Conservation (phyloP, 495 filamentous ascomycete genomes). For the Penicillium cataractarum region DNA sequence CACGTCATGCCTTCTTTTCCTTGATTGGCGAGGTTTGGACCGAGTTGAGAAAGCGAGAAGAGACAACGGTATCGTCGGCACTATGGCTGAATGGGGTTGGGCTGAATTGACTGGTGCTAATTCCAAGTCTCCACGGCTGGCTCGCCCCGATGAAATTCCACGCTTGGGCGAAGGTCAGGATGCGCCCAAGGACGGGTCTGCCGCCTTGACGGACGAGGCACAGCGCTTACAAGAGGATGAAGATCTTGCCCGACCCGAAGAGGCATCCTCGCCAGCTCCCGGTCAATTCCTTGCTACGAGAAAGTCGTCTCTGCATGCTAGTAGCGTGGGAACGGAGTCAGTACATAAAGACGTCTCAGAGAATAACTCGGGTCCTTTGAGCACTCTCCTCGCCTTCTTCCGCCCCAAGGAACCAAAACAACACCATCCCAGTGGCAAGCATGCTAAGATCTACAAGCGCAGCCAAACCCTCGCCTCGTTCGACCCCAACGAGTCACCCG, state of each 20-base stretch:
- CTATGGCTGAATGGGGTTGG: conserved; percentile 92
- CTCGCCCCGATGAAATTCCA: conserved; percentile 30
- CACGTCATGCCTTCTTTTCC: conserved; percentile 93
- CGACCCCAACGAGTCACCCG: conserved; percentile 36
- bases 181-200: conserved; percentile 7
- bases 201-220: neutral
- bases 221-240: conserved; percentile 9
- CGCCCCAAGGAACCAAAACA: conserved; percentile 44
- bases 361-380: conserved; percentile 50
- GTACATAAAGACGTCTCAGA: conserved; percentile 18
- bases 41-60: conserved; percentile 92
- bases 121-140: conserved; percentile 53
- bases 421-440: conserved; percentile 44
- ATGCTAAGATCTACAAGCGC: conserved; percentile 73
- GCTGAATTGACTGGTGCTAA: conserved; percentile 88
- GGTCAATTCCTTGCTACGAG: conserved; percentile 26
- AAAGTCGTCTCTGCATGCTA: conserved; percentile 9
- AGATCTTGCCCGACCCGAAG: neutral
- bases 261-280: conserved; percentile 22
- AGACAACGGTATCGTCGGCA: conserved; percentile 89
- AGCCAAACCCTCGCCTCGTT: conserved; percentile 69
- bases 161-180: conserved; percentile 31
- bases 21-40: conserved; percentile 94
- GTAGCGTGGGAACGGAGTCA: conserved; percentile 9
- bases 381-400: conserved; percentile 67